Evolutionary conservation across 495 filamentous ascomycete genomes (phyloP).

Genomic region (Glutinoglossum americanum): DNA sequence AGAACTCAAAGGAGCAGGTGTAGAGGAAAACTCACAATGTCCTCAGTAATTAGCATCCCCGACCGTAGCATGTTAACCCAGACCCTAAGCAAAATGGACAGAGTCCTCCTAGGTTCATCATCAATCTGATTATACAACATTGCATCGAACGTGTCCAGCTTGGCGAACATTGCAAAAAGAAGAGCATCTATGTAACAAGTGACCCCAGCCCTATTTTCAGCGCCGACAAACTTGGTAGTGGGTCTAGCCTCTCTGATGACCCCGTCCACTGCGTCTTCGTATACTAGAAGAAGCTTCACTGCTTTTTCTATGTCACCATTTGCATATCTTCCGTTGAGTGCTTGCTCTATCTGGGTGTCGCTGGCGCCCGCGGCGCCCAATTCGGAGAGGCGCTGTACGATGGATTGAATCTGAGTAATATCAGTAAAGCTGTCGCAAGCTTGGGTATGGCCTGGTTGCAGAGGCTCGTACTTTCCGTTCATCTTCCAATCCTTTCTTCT

Average conservation of each 20-base stretch:
- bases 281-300: constrained; percentile 47
- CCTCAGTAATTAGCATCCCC: constrained; percentile 64
- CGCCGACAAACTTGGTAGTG: constrained; percentile 51
- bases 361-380: constrained; percentile 30
- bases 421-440: neutral
- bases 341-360: constrained; percentile 47
- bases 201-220: constrained; percentile 63
- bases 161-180: constrained; percentile 93
- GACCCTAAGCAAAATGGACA: constrained; percentile 53
- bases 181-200: constrained; percentile 85
- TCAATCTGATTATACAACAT: constrained; percentile 58
- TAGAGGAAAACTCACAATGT: constrained; percentile 39
- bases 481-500: constrained; percentile 30
- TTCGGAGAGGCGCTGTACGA: constrained; percentile 28
- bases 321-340: constrained; percentile 39
- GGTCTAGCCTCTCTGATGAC: constrained; percentile 53
- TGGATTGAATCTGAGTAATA: constrained; percentile 27
- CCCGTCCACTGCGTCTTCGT: constrained; percentile 62
- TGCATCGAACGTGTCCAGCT: constrained; percentile 72
- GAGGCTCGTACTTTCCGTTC: constrained; percentile 22
- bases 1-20: neutral
- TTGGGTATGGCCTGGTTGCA: neutral
- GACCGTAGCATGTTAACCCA: constrained; percentile 86
- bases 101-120: constrained; percentile 43
- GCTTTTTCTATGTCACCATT: constrained; percentile 53